Base-by-base conservation (phyloP, 2,329 filamentous ascomycete species). In the Pseudogymnoascus sp. region DNA sequence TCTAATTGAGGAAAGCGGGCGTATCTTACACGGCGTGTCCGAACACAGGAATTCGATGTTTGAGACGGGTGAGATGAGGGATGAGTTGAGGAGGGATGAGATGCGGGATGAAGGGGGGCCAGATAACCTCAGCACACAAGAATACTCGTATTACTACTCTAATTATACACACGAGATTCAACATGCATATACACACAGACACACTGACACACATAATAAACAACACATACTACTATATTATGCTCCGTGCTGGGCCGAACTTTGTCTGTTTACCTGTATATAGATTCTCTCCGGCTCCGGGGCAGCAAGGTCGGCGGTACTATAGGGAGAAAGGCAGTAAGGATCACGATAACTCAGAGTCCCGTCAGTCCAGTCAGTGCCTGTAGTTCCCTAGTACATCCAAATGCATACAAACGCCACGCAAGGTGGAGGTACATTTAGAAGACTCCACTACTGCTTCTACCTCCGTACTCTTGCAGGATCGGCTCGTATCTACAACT, bases 401-500 rank as follows among this genome's bases (percentile, higher is more conserved):
- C n/a, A 33, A 33, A 31, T 56, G 50, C 50, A 56, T 33, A 56
- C 50, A 33, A 33, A 56, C 28, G 28, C 50, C 28, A 33, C 25
- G 50, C 25, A 56, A 56, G 28, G 50, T n/a, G 11, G 28, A 56
- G 1, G 50, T 56, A 56, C 50, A 16, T 56, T 56, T 56, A 33
- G 50, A 18, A 56, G 25, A 18, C 4, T 56, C 25, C 50, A 33
- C 50, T 56, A 56, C 25, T 18, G 10, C 50, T 33, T 56, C 50
- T 56, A 56, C 50, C 44, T 50, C 44, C 44, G 50, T 56, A 56
- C 50, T 56, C 50, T 33, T 56, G n/a, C 50, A 56, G 50, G 28
- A 56, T 56, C 50, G 8, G 10, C 50, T 56, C 50, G 50, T 56
- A 56, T 56, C 50, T 50, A 5, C 42, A 33, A 33, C 21, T 14